These are phyloP conservation scores for Nothopassalora personata DNA, from an alignment of 2,329 filamentous ascomycete genomes.

Conservation along the genomic window DNA sequence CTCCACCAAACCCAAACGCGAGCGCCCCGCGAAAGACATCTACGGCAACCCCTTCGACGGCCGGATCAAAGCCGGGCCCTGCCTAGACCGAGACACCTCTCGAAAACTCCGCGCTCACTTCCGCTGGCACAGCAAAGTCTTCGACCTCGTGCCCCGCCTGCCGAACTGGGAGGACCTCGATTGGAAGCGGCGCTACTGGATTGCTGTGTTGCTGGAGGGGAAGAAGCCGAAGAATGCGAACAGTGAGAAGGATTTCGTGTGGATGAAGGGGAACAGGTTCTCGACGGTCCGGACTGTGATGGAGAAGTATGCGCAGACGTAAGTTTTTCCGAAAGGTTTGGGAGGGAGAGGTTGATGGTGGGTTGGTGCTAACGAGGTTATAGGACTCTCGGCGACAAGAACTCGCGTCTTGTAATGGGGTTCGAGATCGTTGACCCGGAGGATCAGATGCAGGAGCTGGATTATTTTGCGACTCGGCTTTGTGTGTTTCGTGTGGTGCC, in stretches of 20 bases:
- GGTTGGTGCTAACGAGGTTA: too few relatives aligned
- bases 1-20: background rate
- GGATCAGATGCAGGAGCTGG: constrained; percentile 25
- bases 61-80: constrained; percentile 8
- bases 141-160: constrained; percentile 19
- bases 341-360: too few relatives aligned
- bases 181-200: constrained; percentile 30
- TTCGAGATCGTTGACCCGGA: constrained; percentile 18
- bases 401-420: constrained; percentile 22
- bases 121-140: constrained; percentile 22
- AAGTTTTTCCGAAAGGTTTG: too few relatives aligned
- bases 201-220: constrained; percentile 26
- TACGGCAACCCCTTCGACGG: background rate
- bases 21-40: background rate
- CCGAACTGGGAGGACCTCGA: constrained; percentile 6
- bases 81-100: constrained; percentile 20
- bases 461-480: constrained; percentile 29
- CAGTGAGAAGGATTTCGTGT: constrained; percentile 25
- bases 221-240: constrained; percentile 5
- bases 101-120: constrained; percentile 14
- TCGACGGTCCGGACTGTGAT: constrained; percentile 32
- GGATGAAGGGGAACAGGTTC: constrained; percentile 31
- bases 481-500: constrained; percentile 27
- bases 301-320: constrained; percentile 6
- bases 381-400: constrained; percentile 14